phyloP scores from a whole-genome alignment of 1,284 basidiomycete species.

The Leccinum pseudoinsigne region DNA sequence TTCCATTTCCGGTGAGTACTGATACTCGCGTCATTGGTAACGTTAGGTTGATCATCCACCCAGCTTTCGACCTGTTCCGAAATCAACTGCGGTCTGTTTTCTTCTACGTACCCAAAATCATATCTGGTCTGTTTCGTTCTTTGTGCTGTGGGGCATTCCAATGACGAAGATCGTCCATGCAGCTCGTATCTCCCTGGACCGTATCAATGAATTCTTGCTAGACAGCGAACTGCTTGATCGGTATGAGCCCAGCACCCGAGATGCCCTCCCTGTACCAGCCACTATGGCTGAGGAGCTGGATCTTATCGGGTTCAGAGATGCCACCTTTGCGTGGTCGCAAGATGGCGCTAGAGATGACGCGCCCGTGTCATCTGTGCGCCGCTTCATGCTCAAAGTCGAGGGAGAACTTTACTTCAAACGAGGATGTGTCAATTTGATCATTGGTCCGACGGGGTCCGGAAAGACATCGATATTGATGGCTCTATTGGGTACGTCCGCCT shows the following conservation, averaged over 20 bases:
- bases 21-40: too few relatives aligned
- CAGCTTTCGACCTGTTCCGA: conserved; percentile 1
- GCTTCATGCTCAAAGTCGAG: conserved; percentile 1
- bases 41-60: neutral
- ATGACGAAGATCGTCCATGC: neutral
- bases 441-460: neutral
- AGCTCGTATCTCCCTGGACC: conserved; percentile 1
- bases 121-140: conserved; percentile 1
- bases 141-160: neutral
- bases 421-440: conserved; percentile 1
- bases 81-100: conserved; percentile 1
- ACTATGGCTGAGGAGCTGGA: neutral
- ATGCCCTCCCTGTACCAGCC: neutral
- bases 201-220: conserved; percentile 1
- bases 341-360: neutral
- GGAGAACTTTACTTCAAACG: conserved; percentile 1
- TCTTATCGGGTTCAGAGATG: conserved; percentile 1
- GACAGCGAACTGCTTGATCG: conserved; percentile 4
- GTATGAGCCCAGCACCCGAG: neutral
- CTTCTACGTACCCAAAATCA: conserved; percentile 1
- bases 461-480: conserved; percentile 4
- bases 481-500: neutral
- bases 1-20: neutral
- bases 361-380: neutral
- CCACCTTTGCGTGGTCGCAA: conserved; percentile 1